A percentile compares a stretch with the other conserved stretches of the same genome.
Conservation (phyloP, 2,329 filamentous ascomycete species). For the Arthroderma sp. region DNA sequence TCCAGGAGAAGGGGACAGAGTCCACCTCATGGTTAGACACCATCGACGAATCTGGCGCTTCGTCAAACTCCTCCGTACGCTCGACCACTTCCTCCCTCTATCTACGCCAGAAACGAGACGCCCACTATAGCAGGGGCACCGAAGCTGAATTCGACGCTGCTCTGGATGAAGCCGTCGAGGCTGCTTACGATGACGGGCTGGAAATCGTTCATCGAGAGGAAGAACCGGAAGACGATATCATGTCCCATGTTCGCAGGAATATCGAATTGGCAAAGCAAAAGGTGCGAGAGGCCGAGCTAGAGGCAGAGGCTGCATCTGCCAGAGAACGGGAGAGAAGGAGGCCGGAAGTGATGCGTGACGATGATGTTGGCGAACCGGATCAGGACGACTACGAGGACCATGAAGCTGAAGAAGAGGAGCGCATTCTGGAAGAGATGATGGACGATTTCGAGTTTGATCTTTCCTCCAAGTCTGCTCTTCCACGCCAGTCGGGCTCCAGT, state of each 20-base stretch:
- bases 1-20: conserved; percentile 56
- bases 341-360: conserved; percentile 21
- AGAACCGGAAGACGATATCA: conserved; percentile 2
- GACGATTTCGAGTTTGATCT: conserved; percentile 70
- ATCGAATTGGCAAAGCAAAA: conserved; percentile 66
- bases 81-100: conserved; percentile 63
- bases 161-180: conserved; percentile 87
- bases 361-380: conserved; percentile 18
- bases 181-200: conserved; percentile 84
- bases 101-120: conserved; percentile 51
- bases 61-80: conserved; percentile 65
- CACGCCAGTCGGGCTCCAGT: conserved; percentile 72
- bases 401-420: conserved; percentile 61
- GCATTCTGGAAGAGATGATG: conserved; percentile 76
- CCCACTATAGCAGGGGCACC: conserved; percentile 51
- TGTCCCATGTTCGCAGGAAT: conserved; percentile 45
- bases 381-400: conserved; percentile 43
- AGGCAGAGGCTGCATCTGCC: conserved; percentile 51
- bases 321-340: conserved; percentile 47
- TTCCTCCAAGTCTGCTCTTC: conserved; percentile 54
- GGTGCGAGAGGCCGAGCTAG: conserved; percentile 60
- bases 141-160: conserved; percentile 90
- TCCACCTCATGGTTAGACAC: conserved; percentile 90
- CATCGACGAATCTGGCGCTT: conserved; percentile 78
- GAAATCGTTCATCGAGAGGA: conserved; percentile 44